Conservation (phyloP, 176 grass and related monocot genomes). For the Triticum timopheevii region DNA sequence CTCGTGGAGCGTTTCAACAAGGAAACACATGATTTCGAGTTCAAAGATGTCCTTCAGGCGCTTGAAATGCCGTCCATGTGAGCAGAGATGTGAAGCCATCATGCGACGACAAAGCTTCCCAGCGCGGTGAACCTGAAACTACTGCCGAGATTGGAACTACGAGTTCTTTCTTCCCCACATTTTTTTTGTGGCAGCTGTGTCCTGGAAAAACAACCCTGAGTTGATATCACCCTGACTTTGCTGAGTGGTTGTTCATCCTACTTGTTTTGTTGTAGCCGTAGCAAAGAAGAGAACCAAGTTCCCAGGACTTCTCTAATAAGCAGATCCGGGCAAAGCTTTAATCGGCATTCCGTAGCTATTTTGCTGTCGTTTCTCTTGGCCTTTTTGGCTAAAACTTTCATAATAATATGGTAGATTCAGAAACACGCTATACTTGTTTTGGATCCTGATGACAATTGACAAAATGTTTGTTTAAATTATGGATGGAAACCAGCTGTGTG, state of each 20-base stretch:
- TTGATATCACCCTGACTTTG: background rate
- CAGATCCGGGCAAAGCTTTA: background rate
- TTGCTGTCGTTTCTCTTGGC: background rate
- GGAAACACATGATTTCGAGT: constrained; percentile 81
- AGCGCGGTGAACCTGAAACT: background rate
- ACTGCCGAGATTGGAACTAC: background rate
- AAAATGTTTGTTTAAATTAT: background rate
- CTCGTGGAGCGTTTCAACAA: constrained; percentile 94
- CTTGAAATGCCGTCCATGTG: constrained; percentile 88
- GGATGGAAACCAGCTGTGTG: background rate
- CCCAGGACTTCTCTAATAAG: background rate
- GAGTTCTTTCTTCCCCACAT: background rate
- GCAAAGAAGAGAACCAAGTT: background rate
- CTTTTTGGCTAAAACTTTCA: background rate
- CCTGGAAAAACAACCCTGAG: background rate
- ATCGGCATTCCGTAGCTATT: background rate
- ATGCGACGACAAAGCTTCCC: background rate
- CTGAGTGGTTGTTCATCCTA: background rate
- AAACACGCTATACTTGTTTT: background rate
- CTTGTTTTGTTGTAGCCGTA: background rate
- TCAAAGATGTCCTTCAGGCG: constrained; percentile 73
- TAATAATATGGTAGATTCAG: background rate
- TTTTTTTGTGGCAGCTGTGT: background rate
- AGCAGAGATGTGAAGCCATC: constrained; percentile 19
- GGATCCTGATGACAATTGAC: background rate